These are phyloP conservation scores for Candida methanosorbosa DNA, from an alignment of 805 yeast species.

Conservation along the genomic window DNA sequence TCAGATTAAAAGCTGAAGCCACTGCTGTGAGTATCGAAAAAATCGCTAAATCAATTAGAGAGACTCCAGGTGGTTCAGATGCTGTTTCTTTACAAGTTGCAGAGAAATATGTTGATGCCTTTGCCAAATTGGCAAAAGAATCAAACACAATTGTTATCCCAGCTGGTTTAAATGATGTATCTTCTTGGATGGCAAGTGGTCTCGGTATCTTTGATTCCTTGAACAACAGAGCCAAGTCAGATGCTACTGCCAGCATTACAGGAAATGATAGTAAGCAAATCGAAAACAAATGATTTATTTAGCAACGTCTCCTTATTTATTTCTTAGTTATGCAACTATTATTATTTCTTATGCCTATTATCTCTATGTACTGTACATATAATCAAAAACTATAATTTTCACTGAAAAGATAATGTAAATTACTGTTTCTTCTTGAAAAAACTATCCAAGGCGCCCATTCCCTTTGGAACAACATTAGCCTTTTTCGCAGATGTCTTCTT, in stretches of 20 bases:
- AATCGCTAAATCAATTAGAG: conserved; percentile 58
- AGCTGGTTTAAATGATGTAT: conserved; percentile 64
- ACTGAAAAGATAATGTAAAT: conserved; percentile 1
- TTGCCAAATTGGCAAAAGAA: conserved; percentile 76
- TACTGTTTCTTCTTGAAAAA: conserved; percentile 39
- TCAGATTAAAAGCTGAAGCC: conserved; percentile 57
- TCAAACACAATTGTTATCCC: conserved; percentile 73
- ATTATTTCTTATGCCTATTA: neutral
- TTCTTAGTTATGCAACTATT: neutral
- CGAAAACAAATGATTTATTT: neutral
- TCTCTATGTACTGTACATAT: conserved; percentile 1
- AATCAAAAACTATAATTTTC: neutral
- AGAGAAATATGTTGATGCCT: conserved; percentile 74
- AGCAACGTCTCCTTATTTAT: neutral
- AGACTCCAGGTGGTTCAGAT: conserved; percentile 62
- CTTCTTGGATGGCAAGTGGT: conserved; percentile 69
- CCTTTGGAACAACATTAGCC: conserved; percentile 37
- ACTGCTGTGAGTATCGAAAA: conserved; percentile 61
- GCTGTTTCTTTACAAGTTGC: conserved; percentile 79
- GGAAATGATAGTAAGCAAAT: too few species aligned
- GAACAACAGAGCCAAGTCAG: too few species aligned
- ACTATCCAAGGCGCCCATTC: conserved; percentile 63
- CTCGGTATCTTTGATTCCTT: conserved; percentile 39
- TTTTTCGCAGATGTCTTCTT: conserved; percentile 19
- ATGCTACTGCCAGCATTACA: too few species aligned